Evolutionary conservation across 345 rosid species (phyloP), one percentile per base, ranked within the genome.

Genomic region (Heritiera fomes): DNA sequence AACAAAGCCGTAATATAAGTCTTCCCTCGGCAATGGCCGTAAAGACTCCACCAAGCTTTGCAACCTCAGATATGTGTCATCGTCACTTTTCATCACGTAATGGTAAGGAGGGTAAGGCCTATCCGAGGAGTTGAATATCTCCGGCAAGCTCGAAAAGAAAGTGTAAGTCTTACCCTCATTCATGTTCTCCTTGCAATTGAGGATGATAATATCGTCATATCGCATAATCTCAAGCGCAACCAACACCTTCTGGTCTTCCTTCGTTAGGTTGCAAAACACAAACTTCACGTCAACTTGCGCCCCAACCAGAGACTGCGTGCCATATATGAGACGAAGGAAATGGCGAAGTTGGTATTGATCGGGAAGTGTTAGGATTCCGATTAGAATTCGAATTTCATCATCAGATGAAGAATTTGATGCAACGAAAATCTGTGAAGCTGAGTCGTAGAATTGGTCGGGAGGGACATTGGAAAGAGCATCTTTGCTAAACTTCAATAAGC

Each of bases 221-320:
- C 88, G 91, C 98, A 95, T 93, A 67, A 95, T 93, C 88, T 95
- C 98, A 1, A 93, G 91, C 5, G 97, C 98, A 9, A 95, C 92
- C 15, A 93, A 89, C 9, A 92, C 87, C 69, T 83, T 90, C 62
- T 95, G 98, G 38, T 95, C 98, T 77, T 93, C 98, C 74, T 91
- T 95, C 3, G 98, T 93, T 20, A 95, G 82, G 78, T 93, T 95
- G 86, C 98, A 95, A 17, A 95, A 93, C 62, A 95, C 95, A 32
- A 95, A 95, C 89, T 90, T 93, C n/a, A 95, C 89, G 61, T 95
- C 97, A 12, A 95, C 75, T 82, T 83, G 79, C 7, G 86, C 90
- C 1, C 90, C 89, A 1, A 7, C 53, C 0, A 78, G 80, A 41
- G 83, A 68, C 50, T 93, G 98, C 7, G 90, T 86, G 9, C 97